These are phyloP conservation scores for Candida dajiaensis DNA, from an alignment of 805 yeast species.

Conservation along the genomic window DNA sequence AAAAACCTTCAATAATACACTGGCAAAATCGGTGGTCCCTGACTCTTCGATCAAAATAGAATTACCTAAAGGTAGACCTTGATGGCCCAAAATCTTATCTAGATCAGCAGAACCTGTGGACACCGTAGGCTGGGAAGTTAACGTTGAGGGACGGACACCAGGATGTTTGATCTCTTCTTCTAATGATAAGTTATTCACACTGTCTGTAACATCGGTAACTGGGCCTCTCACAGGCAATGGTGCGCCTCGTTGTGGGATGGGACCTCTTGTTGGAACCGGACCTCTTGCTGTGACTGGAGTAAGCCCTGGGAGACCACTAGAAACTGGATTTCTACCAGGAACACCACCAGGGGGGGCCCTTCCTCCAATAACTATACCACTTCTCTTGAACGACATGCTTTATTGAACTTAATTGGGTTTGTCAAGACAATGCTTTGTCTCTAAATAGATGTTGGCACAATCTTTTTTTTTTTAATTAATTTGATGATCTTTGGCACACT, in stretches of 20 bases:
- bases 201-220: conserved; percentile 1
- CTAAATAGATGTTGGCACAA: background rate
- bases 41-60: conserved; percentile 71
- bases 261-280: conserved; percentile 7
- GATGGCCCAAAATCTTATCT: conserved; percentile 71
- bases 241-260: conserved; percentile 3
- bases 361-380: background rate
- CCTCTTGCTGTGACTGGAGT: conserved; percentile 15
- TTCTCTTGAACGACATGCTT: background rate
- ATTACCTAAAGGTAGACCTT: conserved; percentile 78
- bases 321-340: conserved; percentile 13
- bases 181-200: conserved; percentile 5
- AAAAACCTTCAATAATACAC: conserved; percentile 61
- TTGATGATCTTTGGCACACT: no score
- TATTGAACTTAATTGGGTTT: background rate
- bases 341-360: conserved; percentile 5
- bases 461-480: background rate
- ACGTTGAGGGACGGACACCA: conserved; percentile 66
- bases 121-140: conserved; percentile 67
- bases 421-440: background rate
- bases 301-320: conserved; percentile 13
- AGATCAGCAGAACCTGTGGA: conserved; percentile 79
- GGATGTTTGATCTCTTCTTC: conserved; percentile 28
- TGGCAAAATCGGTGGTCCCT: conserved; percentile 83
- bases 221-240: conserved; percentile 4